Evolutionary conservation across 768 basidiomycete genomes (phyloP), one percentile per base, ranked within the genome.

Genomic region (Chalciporus pseudorubinellus): DNA sequence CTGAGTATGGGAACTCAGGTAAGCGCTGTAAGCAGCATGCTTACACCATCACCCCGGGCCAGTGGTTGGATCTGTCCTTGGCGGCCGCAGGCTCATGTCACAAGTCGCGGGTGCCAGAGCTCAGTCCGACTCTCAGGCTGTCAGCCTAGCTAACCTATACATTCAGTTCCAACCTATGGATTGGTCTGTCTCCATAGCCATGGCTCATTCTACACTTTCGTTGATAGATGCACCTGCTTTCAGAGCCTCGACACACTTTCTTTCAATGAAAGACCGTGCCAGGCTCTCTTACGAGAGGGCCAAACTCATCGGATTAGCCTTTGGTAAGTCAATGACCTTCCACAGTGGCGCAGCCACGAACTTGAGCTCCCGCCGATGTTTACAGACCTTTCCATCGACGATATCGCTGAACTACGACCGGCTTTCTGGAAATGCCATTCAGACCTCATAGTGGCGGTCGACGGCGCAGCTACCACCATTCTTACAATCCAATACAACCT

Each of bases 381-480:
- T 1, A 11, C 29, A 36, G 34, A 36, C 34, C 14, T 36, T 6
- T 36, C 34, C 14, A n/a, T 36, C n/a, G 16, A 36, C 14, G 34
- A 36, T n/a, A 36, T 36, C n/a, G 34, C 34, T 36, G 34, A 36
- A n/a, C 34, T 36, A 7, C 34, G 14, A 8, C 34, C 34, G 4
- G 34, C 34, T 10, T 36, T 36, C n/a, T 36, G 34, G 34, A n/a
- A n/a, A 36, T 36, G 34, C 34, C 34, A 36, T 36, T 36, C n/a
- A 10, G 80, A 83, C 58, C 80, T 79, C 1, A 76, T 81, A 31
- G 70, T 74, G 55, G 71, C 75, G 12, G 56, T 77, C 28, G 81
- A 82, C 54, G 73, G 74, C 36, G 78, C 81, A 38, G 74, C 78
- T 73, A 77, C 76, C 59, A 81, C 77, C 11, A 75, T 83, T 34